Evolutionary conservation across 768 basidiomycete genomes (phyloP), one percentile per base, ranked within the genome.

Genomic region (Auricularia auricula-judae): DNA sequence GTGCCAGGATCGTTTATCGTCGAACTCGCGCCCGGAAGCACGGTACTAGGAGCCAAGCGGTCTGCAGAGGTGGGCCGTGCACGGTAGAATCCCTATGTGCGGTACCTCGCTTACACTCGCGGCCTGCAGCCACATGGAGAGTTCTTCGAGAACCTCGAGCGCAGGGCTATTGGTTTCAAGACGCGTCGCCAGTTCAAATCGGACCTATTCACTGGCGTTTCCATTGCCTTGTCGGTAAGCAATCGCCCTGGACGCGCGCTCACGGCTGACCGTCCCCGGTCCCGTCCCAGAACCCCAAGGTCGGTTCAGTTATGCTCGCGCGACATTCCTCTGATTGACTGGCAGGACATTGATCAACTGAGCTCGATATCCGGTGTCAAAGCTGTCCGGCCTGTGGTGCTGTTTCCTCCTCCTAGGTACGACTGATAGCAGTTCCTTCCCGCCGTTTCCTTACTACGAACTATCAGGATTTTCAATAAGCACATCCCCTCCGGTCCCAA

Each of bases 171-270:
- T 51, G 14, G 18, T 18, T 51, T 51, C 47, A 16, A 51, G 47
- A 51, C 47, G 14, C 47, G 47, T 18, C 47, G 21, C 47, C 47
- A 51, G 47, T 51, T 51, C 47, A 51, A 51, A 16, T 51, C 47
- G 3, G 21, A 51, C 47, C 47, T 88, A 12, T 86, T 88, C 69
- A 74, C 84, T 35, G 87, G 87, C 3, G 86, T 82, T 35, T 77
- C 82, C 44, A 68, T 87, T 61, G 79, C 79, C 21, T 68, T 87
- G 42, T 70, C 73, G 43, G 81, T 80, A 63, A 66, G 29, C 29
- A 29, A 29, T 3, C 29, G 2, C 2, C 29, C 29, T 29, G 3
- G 29, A 29, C 29, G 29, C 29, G 29, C 29, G 29, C 29, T 29
- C 29, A 29, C 29, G 29, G 29, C 29, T 29, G 29, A 29, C 29